Percentiles rank a stretch among this genome's conserved stretches.
Evolutionary conservation across 169 alveolate genomes (phyloP).

Genomic region (Eimeria acervulina): DNA sequence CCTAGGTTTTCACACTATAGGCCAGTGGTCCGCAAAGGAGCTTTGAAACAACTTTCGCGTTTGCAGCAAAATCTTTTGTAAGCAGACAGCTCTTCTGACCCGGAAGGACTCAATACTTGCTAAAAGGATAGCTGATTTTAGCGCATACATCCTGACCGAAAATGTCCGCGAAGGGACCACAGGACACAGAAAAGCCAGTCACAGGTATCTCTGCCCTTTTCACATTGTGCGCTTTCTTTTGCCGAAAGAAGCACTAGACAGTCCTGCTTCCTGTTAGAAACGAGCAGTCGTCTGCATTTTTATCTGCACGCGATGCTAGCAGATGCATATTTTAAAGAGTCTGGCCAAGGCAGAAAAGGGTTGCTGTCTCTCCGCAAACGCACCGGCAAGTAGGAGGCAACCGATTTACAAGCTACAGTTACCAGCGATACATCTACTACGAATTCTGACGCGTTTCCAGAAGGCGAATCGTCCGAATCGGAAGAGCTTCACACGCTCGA

Average conservation of each 20-base stretch:
- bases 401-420: not conserved
- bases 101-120: not conserved
- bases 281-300: not conserved
- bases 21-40: not conserved
- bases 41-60: not conserved
- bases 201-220: not conserved
- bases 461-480: not conserved
- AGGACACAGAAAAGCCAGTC: not conserved
- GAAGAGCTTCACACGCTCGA: slow-evolving; percentile 34
- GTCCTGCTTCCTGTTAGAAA: not conserved
- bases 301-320: not conserved
- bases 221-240: not conserved
- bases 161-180: not conserved
- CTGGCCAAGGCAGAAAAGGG: not conserved
- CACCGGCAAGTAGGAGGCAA: not conserved
- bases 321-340: not conserved
- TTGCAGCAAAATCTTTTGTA: not conserved
- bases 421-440: not conserved
- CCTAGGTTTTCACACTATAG: not conserved
- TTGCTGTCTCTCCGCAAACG: not conserved
- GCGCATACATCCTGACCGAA: not conserved
- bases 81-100: not conserved
- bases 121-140: not conserved
- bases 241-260: not conserved
- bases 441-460: not conserved